Evolutionary conservation across 352 stramenopile genomes (phyloP), one percentile per base, ranked within the genome.

Genomic region (Elongisporangium anandrum): DNA sequence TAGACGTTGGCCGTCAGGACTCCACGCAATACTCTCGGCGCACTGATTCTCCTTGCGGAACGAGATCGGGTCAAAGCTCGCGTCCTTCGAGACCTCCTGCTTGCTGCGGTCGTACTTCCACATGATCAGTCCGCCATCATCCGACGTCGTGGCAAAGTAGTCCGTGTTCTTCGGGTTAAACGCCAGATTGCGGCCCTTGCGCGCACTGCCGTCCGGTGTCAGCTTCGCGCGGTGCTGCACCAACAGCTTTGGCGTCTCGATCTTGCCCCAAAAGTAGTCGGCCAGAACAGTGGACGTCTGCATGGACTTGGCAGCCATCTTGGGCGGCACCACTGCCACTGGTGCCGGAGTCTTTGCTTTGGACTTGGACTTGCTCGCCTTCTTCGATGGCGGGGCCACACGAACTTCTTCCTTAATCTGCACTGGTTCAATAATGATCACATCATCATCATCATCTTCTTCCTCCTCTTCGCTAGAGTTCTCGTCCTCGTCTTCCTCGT

Each of bases 221-320:
- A 74, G 70, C 16, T 67, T 72, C 41, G 85, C 84, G 19, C 79
- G 78, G 29, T 87, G 72, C 53, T 92, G 85, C 22, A 75, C 70
- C 29, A 95, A 63, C 39, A 94, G 63, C 61, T 95, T 92, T 19
- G 79, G 69, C 4, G 70, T 76, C 13, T 72, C 63, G 8, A 79
- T 79, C 26, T 79, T 84, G 24, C 81, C 78, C 84, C 84, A 94
- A 59, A 95, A 94, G 51, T 88, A 53, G 59, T 95, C 85, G 3
- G 74, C 80, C 67, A 81, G 79, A 17, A 71, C 64, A 9, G 60
- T 22, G 34, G 64, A 56, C 50, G 51, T 68, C 26, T 85, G 71
- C 23, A 72, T 58, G 15, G 69, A 66, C 29, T 83, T 68, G 0
- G 69, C 65, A 5, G 66, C 57, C 19, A 39, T 70, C 52, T 60